These are phyloP conservation scores for Diplodia mutila DNA, from an alignment of 2,329 filamentous ascomycete species.

Conservation along the genomic window DNA sequence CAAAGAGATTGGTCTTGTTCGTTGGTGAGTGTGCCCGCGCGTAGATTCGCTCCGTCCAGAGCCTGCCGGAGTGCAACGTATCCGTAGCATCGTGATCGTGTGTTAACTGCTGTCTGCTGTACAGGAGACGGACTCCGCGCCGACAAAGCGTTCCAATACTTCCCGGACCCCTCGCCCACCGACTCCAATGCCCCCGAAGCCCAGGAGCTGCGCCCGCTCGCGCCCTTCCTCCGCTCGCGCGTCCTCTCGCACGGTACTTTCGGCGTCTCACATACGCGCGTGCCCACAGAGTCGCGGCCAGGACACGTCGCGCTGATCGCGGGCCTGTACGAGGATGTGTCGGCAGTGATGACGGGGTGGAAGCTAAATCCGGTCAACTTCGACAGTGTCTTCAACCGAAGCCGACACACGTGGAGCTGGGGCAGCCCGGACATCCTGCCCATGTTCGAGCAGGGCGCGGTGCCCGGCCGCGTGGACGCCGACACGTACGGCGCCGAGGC, in stretches of 20 bases:
- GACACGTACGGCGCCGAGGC: constrained; percentile 80
- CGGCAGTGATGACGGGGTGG: constrained; percentile 95
- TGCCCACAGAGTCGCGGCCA: constrained; percentile 93
- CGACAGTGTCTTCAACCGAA: constrained; percentile 97
- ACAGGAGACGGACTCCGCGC: constrained; percentile 86
- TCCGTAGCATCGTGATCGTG: background rate
- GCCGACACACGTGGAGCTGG: constrained; percentile 98
- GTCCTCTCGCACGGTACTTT: constrained; percentile 91
- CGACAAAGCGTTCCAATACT: constrained; percentile 95
- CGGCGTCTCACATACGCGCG: constrained; percentile 93
- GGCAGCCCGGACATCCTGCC: constrained; percentile 95
- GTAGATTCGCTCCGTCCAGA: background rate
- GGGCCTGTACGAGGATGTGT: constrained; percentile 96
- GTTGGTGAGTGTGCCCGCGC: constrained; percentile 65
- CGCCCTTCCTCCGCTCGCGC: constrained; percentile 87
- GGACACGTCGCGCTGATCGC: constrained; percentile 97
- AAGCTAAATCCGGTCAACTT: constrained; percentile 98
- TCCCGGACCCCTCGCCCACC: constrained; percentile 78
- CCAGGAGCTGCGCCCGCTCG: constrained; percentile 75
- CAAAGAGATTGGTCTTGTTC: constrained; percentile 87
- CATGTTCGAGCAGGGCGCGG: constrained; percentile 95
- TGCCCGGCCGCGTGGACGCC: constrained; percentile 84
- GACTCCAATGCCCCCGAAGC: constrained; percentile 59
- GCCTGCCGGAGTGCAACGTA: background rate
- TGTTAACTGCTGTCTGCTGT: background rate